Evolutionary conservation across 179 eudicot species (phyloP).

Genomic region (Silene coronaria): DNA sequence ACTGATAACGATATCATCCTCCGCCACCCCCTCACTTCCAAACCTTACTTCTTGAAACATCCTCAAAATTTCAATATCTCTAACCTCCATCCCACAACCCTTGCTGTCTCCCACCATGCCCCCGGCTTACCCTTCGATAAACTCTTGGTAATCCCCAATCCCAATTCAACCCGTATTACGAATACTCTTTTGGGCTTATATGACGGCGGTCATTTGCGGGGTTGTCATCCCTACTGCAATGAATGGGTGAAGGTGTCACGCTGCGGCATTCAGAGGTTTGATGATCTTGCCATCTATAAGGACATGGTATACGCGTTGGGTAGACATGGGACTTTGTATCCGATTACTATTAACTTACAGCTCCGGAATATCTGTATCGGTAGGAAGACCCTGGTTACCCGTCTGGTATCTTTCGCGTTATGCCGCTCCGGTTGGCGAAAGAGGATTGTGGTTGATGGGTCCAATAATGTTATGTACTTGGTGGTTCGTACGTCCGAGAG

Average conservation of each 20-base stretch:
- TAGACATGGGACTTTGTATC: not conserved
- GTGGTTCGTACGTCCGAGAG: not conserved
- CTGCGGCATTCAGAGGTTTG: not conserved
- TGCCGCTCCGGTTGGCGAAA: conserved; percentile 7
- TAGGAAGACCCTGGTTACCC: not conserved
- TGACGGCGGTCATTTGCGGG: not conserved
- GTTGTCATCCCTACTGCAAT: not conserved
- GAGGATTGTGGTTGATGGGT: not conserved
- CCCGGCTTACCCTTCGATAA: not conserved
- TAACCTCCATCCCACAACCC: not conserved
- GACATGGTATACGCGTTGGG: not conserved
- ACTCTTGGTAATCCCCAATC: not conserved
- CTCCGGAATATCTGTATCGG: not conserved
- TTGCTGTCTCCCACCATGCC: not conserved
- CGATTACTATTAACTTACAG: not conserved
- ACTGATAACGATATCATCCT: not conserved
- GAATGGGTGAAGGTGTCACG: not conserved
- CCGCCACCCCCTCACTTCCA: not conserved
- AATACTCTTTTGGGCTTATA: not conserved
- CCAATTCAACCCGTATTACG: not conserved
- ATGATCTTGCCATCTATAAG: not conserved
- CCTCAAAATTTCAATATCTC: no score
- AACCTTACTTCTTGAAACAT: not conserved
- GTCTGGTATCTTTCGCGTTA: no score
- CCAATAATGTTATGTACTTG: not conserved